Conservation (phyloP, 371 early-diverging fungal genomes). For the Entomophthora muscae region DNA sequence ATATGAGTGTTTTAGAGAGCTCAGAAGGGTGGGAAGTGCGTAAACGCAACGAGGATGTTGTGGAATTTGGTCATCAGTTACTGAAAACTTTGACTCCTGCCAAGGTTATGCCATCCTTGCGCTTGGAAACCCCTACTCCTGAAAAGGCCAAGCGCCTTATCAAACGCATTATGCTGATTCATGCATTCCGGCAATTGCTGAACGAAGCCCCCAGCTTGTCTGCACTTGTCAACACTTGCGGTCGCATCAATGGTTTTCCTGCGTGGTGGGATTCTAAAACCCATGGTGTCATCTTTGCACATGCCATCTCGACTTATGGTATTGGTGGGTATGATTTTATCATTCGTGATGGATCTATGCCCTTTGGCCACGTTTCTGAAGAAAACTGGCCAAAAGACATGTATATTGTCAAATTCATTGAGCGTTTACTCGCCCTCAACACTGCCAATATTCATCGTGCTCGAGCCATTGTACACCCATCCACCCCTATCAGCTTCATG, state of each 20-base stretch:
- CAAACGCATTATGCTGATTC: constrained; percentile 56
- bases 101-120: constrained; percentile 23
- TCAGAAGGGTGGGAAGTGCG: background rate
- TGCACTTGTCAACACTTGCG: background rate
- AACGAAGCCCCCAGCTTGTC: constrained; percentile 18
- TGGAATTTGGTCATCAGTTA: background rate
- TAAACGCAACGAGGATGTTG: background rate
- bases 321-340: constrained; percentile 46
- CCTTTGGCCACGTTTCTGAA: no score
- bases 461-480: background rate
- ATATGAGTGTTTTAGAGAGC: background rate
- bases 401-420: no score
- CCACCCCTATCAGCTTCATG: background rate
- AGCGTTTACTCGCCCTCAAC: no score
- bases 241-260: constrained; percentile 14
- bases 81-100: constrained; percentile 6
- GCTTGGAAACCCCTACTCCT: constrained; percentile 29
- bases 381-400: no score
- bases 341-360: no score
- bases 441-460: background rate
- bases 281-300: constrained; percentile 49
- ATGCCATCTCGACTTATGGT: constrained; percentile 53
- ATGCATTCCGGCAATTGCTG: constrained; percentile 27
- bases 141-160: constrained; percentile 53
- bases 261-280: constrained; percentile 54